Base-by-base conservation (phyloP, 768 basidiomycete species). In the Scleroderma citrinum region DNA sequence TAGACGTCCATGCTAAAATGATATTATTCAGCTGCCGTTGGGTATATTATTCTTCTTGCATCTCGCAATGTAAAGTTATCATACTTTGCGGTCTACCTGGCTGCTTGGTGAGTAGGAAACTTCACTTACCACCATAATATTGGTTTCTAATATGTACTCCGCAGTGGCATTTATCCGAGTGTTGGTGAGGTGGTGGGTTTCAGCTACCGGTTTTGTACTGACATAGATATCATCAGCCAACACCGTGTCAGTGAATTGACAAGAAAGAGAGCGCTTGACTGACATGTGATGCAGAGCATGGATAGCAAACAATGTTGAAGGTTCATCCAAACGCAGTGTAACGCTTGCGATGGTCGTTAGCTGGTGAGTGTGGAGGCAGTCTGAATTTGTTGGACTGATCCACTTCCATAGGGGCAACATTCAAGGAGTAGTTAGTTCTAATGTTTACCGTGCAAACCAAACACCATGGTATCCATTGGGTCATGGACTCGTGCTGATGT, bases 321-420 rank as follows among this genome's bases (percentile, higher is more conserved):
- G 86, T 12, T 74, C 77, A 3, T 88, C 87, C 67, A 88, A 88
- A 62, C 82, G 86, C 35, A 81, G 80, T 54, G 82, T 87, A 7
- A 71, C 82, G 1, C 67, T 87, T 44, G 85, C 77, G 5, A 83
- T 86, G 82, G 74, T 81, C 3, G 83, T 85, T 53, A 74, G 77
- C 56, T 77, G 79, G 80, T 81, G 50, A 56, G 78, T 63, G 34
- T 7, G 46, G 42, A 40, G 7, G 11, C 13, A 11, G 30, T 35
- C 34, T 20, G 23, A n/a, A 24, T 23, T n/a, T 40, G 13, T 29
- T 2, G 49, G 8, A 49, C 44, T 43, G 17, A 23, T 31, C 14
- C 29, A 17, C 16, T 8, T 44, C 20, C n/a, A 20, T 49, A 84
- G 82, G 54, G 85, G 84, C 8, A 86, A 87, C 60, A 69, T 87